Base-by-base conservation (phyloP, 108 stramenopile species). In the Fragilariopsis cylindrus region DNA sequence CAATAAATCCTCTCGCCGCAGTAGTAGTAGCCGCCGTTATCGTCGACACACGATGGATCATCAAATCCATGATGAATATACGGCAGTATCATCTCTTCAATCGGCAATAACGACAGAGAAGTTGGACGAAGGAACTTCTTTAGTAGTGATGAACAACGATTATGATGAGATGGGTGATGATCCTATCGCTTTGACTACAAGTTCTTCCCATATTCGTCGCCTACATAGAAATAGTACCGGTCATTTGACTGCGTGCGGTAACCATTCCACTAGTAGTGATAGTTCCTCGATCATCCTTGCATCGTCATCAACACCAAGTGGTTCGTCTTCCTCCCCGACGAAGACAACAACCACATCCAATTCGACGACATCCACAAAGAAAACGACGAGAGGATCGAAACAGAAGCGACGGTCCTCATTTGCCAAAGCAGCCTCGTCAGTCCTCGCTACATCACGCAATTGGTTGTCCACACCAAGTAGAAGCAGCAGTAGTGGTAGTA, bases 11-110 rank as follows among this genome's bases (percentile, higher is more conserved):
- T 21, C 1, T 21, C 21, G 21, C 21, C 58, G 11, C 16, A n/a
- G 11, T 53, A 53, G 1, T 21, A 60, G 9, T 9, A 11, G 58
- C 11, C 4, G 16, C 58, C 4, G 40, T 6, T 40, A 40, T 60
- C 58, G 58, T 4, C 58, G 58, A 0, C 58, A 60, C 58, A 60
- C 58, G 4, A 60, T 60, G 58, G 58, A 60, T 60, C 18, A 60
- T 56, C 55, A 56, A 56, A 56, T 11, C 7, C 5, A 5, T 19
- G 11, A 56, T 19, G 55, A 56, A 56, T 56, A n/a, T 19, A 56
- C 55, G 4, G 9, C 55, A 5, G 9, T 5, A 0, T 56, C 55
- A 19, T 56, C 19, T 56, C 55, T 5, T 9, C 19, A n/a, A 7
- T 19, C 55, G 9, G 18, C 16, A 5, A 19, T 0, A 4, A 18